Evolutionary conservation across 306 rosid species (phyloP), one percentile per base, ranked within the genome.

Genomic region (Rosa multiflora): DNA sequence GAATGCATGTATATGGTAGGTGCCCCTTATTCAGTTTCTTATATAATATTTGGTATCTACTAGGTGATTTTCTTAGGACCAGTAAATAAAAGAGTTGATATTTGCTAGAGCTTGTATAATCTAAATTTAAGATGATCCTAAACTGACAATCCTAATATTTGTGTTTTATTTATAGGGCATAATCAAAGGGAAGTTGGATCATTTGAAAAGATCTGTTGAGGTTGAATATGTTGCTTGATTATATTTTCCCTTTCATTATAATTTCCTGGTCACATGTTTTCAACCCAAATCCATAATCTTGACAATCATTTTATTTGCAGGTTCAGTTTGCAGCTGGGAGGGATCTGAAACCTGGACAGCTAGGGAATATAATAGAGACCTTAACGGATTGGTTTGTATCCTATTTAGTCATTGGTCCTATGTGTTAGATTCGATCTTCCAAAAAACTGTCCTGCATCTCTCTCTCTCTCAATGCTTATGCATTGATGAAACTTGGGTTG

Each of bases 301-400:
- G 43, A 75, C 42, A 64, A 17, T 61, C 58, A 23, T 75, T 75
- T 26, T 26, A 23, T 59, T 62, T 63, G 59, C 79, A 76, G 79
- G 72, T 76, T 76, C 79, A 63, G 14, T 76, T 76, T 76, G 72
- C 79, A 5, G 79, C 79, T 63, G 79, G 62, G 62, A 76, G 79
- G 62, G 79, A 76, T 76, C 40, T 76, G 62, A 76, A 67, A 64
- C 79, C 79, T 11, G 79, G 79, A 3, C 79, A 76, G n/a, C 72
- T 76, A 44, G 79, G 79, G 39, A 76, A 76, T 76, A 66, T 76
- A 4, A 62, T 76, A 47, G 37, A 63, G 37, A 76, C 61, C 23
- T 76, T 76, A 63, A 47, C 55, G 1, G 72, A 76, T 20, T 76
- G 79, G 79, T 76, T 32, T 63, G 79, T n/a, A 47, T 75, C 17